Evolutionary conservation across 306 rosid species (phyloP), one percentile per base, ranked within the genome.

Genomic region (Rosa persica): DNA sequence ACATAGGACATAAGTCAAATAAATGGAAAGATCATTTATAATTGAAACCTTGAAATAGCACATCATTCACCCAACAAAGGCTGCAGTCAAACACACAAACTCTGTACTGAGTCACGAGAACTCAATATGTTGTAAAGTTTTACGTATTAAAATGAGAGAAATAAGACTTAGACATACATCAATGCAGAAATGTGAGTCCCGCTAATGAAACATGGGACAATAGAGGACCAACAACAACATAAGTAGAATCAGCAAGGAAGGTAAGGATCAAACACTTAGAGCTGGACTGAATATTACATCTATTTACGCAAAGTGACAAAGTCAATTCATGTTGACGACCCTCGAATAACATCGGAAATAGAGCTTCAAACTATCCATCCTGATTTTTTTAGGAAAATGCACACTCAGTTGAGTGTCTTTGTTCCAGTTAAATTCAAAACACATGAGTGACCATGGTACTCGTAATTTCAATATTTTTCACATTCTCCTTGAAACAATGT

Each of bases 1-100:
- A 78, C 72, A 79, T 20, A 42, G 8, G 67, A 46, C 51, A 61
- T 55, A 74, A 62, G 52, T 65, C 83, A 83, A 60, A 60, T 65
- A 70, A 74, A 70, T 73, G 46, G 44, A 66, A 77, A 57, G 65
- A 60, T 22, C 46, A 57, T 42, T 48, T 39, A 30, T 55, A 15
- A 52, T 13, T 46, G 51, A 78, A 51, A 72, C 22, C 58, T 49
- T 22, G 23, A 61, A 36, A 81, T 70, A 49, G 46, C 40, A 58
- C 43, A 71, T 47, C 73, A 40, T 71, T 71, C 69, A 52, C 61
- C 75, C 51, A 62, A 62, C 23, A 34, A 16, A 20, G 16, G 68
- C 48, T 34, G 47, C 68, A 57, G 27, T 43, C 57, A 43, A 20
- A 25, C 69, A 75, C 43, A 58, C 70, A 38, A 40, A 20, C 20